A percentile compares a stretch with the other conserved stretches of the same genome.
Evolutionary conservation across 1,284 basidiomycete species (phyloP).

Genomic region (Vanrija pseudolonga): DNA sequence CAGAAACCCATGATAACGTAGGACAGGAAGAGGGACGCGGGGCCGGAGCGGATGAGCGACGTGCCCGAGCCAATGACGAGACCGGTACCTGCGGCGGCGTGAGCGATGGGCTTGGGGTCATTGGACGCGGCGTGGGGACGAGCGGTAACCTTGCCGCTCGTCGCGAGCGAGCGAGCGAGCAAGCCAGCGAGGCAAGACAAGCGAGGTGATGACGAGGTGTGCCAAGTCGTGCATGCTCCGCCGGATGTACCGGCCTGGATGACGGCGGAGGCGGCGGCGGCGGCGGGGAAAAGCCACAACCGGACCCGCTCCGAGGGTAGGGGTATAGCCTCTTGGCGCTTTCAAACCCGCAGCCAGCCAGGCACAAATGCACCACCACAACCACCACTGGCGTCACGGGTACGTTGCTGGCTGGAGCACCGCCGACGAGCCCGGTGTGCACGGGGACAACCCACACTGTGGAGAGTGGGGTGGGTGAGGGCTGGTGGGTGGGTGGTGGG

Average conservation of each 20-base stretch:
- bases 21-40: constrained; percentile 50
- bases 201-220: neutral
- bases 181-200: neutral
- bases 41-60: constrained; percentile 50
- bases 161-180: neutral
- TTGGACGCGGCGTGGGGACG: neutral
- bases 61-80: constrained; percentile 64
- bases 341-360: neutral
- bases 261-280: neutral
- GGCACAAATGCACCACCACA: neutral
- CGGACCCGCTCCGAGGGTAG: neutral
- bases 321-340: too few species aligned
- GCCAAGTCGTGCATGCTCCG: neutral
- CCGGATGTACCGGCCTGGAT: neutral
- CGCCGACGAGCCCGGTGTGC: too few species aligned
- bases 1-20: constrained; percentile 48
- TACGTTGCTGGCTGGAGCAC: too few species aligned
- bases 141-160: too few species aligned
- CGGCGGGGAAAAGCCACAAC: neutral
- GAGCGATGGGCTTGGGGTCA: neutral
- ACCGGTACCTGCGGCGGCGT: constrained; percentile 54
- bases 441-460: too few species aligned
- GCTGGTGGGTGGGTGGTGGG: too few species aligned
- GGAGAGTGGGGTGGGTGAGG: too few species aligned
- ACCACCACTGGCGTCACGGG: too few species aligned